phyloP scores from a whole-genome alignment of 441 rosid species.

The Euphorbia neoarborescens region DNA sequence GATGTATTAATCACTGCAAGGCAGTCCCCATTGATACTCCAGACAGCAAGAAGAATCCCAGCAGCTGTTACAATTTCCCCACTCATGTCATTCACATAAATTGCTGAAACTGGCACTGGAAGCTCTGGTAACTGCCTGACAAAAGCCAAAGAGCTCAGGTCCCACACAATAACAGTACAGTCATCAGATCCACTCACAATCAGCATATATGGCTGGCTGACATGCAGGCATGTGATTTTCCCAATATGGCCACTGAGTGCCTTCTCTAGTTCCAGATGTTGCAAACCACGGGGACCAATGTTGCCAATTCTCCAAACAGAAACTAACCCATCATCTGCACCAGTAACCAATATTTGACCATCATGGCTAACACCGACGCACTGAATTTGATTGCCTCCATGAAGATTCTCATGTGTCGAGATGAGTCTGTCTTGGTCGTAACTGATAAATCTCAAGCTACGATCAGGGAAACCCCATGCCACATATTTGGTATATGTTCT shows the following conservation, averaged over 20 bases:
- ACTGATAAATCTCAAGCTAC: slow-evolving; percentile 93
- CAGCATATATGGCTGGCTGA: slow-evolving; percentile 97
- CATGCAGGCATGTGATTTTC: slow-evolving; percentile 77
- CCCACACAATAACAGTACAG: slow-evolving; percentile 89
- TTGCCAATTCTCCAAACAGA: slow-evolving; percentile 86
- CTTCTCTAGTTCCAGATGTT: slow-evolving; percentile 62
- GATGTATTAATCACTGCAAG: slow-evolving; percentile 88
- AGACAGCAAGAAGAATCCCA: slow-evolving; percentile 88
- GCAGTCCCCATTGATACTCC: slow-evolving; percentile 99
- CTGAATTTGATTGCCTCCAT: slow-evolving; percentile 86
- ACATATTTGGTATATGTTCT: slow-evolving; percentile 77
- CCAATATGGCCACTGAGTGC: slow-evolving; percentile 78
- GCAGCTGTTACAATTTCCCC: slow-evolving; percentile 97
- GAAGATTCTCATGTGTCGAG: slow-evolving; percentile 97
- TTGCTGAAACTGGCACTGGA: slow-evolving; percentile 74
- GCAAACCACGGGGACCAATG: slow-evolving; percentile 52
- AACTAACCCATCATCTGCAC: slow-evolving; percentile 88
- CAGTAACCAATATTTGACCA: slow-evolving; percentile 84
- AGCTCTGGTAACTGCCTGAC: slow-evolving; percentile 87
- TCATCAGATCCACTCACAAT: slow-evolving; percentile 96
- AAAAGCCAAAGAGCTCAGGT: slow-evolving; percentile 80
- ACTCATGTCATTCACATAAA: slow-evolving; percentile 82
- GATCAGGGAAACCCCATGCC: slow-evolving; percentile 97
- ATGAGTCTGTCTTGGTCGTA: slow-evolving; percentile 93
- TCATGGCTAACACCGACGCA: slow-evolving; percentile 88